Conservation (phyloP, 2,329 filamentous ascomycete species). For the Paecilomyces fulvus region DNA sequence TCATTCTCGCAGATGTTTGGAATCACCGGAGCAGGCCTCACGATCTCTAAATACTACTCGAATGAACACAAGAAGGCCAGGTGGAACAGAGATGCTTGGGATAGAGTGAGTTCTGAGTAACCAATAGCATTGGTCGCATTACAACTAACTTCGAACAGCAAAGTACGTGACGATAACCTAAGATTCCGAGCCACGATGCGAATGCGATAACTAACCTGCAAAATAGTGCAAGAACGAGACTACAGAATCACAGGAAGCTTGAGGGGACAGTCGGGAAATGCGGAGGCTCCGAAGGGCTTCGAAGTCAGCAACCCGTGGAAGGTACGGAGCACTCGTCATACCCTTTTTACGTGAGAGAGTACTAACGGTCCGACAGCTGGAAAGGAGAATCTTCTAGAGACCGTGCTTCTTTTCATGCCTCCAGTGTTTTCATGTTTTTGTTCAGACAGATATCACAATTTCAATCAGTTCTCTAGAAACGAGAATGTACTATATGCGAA, state of each 20-base stretch:
- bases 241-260: slow-evolving; percentile 52
- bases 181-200: slow-evolving; percentile 8
- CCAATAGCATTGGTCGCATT: background rate
- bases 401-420: slow-evolving; percentile 4
- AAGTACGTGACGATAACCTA: slow-evolving; percentile 37
- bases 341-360: slow-evolving; percentile 8
- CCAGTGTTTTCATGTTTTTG: slow-evolving; percentile 11
- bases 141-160: slow-evolving; percentile 42
- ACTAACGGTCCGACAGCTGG: slow-evolving; percentile 25
- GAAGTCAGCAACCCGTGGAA: slow-evolving; percentile 61
- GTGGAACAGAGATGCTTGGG: slow-evolving; percentile 55
- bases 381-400: slow-evolving; percentile 31
- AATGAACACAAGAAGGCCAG: slow-evolving; percentile 56
- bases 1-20: slow-evolving; percentile 47
- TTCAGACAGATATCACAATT: slow-evolving; percentile 2
- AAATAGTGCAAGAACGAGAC: slow-evolving; percentile 59
- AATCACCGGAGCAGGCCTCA: slow-evolving; percentile 50
- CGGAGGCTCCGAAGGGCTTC: slow-evolving; percentile 52
- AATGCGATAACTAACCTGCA: slow-evolving; percentile 17
- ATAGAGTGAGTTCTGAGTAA: slow-evolving; percentile 44
- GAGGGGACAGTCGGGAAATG: slow-evolving; percentile 54
- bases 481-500: slow-evolving; percentile 14
- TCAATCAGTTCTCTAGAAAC: slow-evolving; percentile 3
- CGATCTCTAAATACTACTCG: slow-evolving; percentile 49
- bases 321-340: slow-evolving; percentile 35